Evolutionary conservation across 2,329 filamentous ascomycete species (phyloP), one percentile per base, ranked within the genome.

Genomic region (Phialophora tarda): DNA sequence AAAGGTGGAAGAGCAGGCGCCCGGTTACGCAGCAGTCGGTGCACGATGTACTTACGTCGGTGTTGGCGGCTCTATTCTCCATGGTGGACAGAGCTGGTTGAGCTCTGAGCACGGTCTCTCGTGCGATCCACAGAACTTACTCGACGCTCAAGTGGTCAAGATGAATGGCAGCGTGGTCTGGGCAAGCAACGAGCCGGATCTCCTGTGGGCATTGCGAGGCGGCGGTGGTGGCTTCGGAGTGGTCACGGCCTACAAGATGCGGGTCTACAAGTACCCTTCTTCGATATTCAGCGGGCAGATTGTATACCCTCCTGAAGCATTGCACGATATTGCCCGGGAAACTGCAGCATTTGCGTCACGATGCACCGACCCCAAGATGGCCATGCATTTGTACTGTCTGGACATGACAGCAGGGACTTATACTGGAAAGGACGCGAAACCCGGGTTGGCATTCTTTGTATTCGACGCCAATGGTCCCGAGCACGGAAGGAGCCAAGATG

Each of bases 141-240:
- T 81, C 0, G 78, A 81, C 65, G 76, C 75, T 1, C 74, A 79
- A 59, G 71, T 81, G 8, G 76, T 80, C 23, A 73, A 76, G 34
- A 70, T 74, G 6, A 77, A 81, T 61, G 80, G 80, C 0, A 68
- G 68, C 1, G 67, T 76, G 4, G 59, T 79, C 1, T 81, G 79
- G 79, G 78, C 78, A 1, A 76, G 75, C 8, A 23, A 72, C 26
- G 77, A 80, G 59, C 76, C 79, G 2, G 79, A 81, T 21, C 72
- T 81, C 1, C 71, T 81, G 14, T 81, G 78, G 78, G 78, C 77
- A 4, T 69, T 81, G 10, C 73, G 79, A n/a, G 79, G 78, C 1
- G 78, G 77, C 14, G 79, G 78, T 10, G 77, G 77, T 1, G 71
- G 69, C n/a, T 74, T 74, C 47, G 64, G 51, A 23, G 53, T 69